These are phyloP conservation scores for Alternaria arbusti DNA, from an alignment of 2,329 filamentous ascomycete genomes.

Conservation along the genomic window DNA sequence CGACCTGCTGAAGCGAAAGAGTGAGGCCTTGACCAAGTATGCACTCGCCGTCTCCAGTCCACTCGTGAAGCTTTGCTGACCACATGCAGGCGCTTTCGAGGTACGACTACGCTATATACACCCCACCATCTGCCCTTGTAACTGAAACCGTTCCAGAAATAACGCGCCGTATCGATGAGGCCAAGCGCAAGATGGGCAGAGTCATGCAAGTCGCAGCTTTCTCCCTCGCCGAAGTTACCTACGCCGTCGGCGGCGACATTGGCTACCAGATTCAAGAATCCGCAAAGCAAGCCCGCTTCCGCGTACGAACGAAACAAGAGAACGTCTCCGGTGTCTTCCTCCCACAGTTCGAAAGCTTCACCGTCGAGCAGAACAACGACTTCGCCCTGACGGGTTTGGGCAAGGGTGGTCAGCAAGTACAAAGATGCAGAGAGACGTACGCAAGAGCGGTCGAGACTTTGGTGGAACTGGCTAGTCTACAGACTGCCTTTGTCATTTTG, in stretches of 20 bases:
- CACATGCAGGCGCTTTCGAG: slow-evolving; percentile 77
- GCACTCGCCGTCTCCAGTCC: slow-evolving; percentile 32
- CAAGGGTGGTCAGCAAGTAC: slow-evolving; percentile 96
- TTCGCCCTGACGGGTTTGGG: slow-evolving; percentile 95
- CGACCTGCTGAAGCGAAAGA: slow-evolving; percentile 95
- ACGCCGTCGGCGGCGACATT: slow-evolving; percentile 92
- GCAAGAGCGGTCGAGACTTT: slow-evolving; percentile 93
- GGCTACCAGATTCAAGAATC: slow-evolving; percentile 98
- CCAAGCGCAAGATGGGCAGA: slow-evolving; percentile 98
- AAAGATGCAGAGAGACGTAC: slow-evolving; percentile 94
- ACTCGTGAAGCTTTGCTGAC: slow-evolving; percentile 20
- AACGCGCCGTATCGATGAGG: slow-evolving; percentile 95
- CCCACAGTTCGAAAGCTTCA: slow-evolving; percentile 90
- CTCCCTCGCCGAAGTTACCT: slow-evolving; percentile 95
- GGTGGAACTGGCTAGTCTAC: slow-evolving; percentile 91
- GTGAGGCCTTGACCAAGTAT: slow-evolving; percentile 96
- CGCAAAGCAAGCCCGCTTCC: slow-evolving; percentile 89
- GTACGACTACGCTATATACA: slow-evolving; percentile 56
- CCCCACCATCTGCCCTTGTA: slow-evolving; percentile 12
- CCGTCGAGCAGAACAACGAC: slow-evolving; percentile 88
- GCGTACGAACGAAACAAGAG: slow-evolving; percentile 93
- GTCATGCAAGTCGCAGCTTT: slow-evolving; percentile 99
- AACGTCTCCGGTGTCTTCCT: slow-evolving; percentile 97
- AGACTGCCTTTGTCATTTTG: slow-evolving; percentile 97
- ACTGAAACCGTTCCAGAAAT: slow-evolving; percentile 67